phyloP scores from a whole-genome alignment of 1,139 yeast genomes.

The Debaryomyces sp. region DNA sequence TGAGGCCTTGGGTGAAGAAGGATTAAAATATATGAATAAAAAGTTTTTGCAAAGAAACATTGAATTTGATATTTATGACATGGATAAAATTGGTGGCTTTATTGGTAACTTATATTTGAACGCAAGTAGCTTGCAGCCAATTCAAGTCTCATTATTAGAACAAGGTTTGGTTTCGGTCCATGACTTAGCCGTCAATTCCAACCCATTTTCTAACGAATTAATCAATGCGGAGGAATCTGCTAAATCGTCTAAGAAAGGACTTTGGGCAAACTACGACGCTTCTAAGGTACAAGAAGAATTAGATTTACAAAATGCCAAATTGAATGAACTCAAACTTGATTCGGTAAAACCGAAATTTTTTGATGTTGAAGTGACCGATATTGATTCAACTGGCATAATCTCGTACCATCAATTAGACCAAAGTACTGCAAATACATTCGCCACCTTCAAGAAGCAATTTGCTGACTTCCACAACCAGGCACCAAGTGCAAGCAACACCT shows the following conservation, averaged over 20 bases:
- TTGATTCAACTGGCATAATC: slow-evolving; percentile 48
- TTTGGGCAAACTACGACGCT: slow-evolving; percentile 66
- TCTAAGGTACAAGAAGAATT: slow-evolving; percentile 27
- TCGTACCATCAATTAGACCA: slow-evolving; percentile 53
- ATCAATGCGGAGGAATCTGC: slow-evolving; percentile 68
- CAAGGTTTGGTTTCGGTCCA: slow-evolving; percentile 70
- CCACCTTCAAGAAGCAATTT: slow-evolving; percentile 49
- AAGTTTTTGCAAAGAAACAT: slow-evolving; percentile 73
- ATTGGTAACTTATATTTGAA: slow-evolving; percentile 69
- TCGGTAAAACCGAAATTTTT: slow-evolving; percentile 52
- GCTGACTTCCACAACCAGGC: slow-evolving; percentile 46
- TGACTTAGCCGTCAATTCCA: slow-evolving; percentile 62
- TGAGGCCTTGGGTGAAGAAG: slow-evolving; percentile 51
- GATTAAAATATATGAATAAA: slow-evolving; percentile 56
- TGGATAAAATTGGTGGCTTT: slow-evolving; percentile 81
- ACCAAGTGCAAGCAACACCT: slow-evolving; percentile 39
- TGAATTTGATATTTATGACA: slow-evolving; percentile 65
- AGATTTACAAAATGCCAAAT: slow-evolving; percentile 23
- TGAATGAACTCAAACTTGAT: slow-evolving; percentile 25
- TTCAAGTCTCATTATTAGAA: slow-evolving; percentile 61
- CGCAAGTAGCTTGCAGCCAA: slow-evolving; percentile 52
- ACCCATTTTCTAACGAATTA: slow-evolving; percentile 56
- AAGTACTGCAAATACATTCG: slow-evolving; percentile 35
- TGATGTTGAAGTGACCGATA: slow-evolving; percentile 64
- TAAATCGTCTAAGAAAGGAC: slow-evolving; percentile 53